Base-by-base conservation (phyloP, 148 eudicot species). In the Limonium bicolor region DNA sequence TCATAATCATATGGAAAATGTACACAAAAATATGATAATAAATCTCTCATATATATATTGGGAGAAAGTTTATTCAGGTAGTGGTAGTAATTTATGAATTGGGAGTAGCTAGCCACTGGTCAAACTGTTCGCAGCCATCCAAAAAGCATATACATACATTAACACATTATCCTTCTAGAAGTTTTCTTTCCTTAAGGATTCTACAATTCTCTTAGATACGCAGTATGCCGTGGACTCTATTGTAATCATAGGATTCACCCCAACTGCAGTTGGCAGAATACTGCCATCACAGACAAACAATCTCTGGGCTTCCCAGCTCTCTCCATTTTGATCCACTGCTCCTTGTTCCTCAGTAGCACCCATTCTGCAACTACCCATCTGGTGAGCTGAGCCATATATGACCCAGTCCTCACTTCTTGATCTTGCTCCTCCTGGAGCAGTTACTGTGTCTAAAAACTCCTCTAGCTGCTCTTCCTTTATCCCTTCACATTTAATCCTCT, bases 181-280 rank as follows among this genome's bases (percentile, higher is more conserved):
- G 5, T 46, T 49, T 14, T 59, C 55, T 5, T 63, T 52, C 58
- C 53, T 73, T 29, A 72, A 19, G 9, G 53, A 54, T 36, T 68
- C 56, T 0, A 67, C 76, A 21, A 87, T 58, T 55, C 71, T 65
- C 37, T 55, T 73, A 0, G 94, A 54, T 26, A 87, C 72, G 55
- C 94, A 87, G 47, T 73, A 79, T 46, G 96, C 96, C 12, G 79
- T 74, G 26, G 94, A 46, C 38, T 87, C 75, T 48, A 87, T 74
- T 17, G 96, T 87, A 51, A 87, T 70, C 96, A 87, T 87, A 0
- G 96, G 96, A 69, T 87, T 87, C 2, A 87, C 76, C 12, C 96
- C 96, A 11, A 83, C 41, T 1, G 96, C 94, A 36, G 67, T 78
- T 12, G 96, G 96, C 38, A 87, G 50, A 35, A 87, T 51, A 65